Conservation (phyloP, 1,284 basidiomycete genomes). For the Schizophyllum commune region DNA sequence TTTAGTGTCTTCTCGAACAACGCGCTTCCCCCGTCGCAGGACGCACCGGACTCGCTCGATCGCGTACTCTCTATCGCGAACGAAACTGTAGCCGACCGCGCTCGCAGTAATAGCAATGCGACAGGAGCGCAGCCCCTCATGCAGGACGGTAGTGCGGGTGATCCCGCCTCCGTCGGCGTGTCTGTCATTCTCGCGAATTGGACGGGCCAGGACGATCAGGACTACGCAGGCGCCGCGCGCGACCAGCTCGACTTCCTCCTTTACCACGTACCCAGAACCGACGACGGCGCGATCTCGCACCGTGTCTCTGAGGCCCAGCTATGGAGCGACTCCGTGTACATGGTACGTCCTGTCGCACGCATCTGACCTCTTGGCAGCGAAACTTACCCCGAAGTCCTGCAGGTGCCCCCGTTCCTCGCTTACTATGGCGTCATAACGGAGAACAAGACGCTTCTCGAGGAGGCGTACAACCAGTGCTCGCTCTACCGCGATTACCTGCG, state of each 20-base stretch:
- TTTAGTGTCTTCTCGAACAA: slow-evolving; percentile 55
- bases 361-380: neutral
- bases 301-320: slow-evolving; percentile 57
- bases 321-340: slow-evolving; percentile 77
- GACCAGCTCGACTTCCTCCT: slow-evolving; percentile 71
- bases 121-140: slow-evolving; percentile 45
- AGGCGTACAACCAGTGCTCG: slow-evolving; percentile 73
- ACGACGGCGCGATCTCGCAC: slow-evolving; percentile 80
- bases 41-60: slow-evolving; percentile 19
- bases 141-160: slow-evolving; percentile 58
- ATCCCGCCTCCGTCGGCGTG: slow-evolving; percentile 80
- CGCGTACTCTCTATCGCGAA: slow-evolving; percentile 50
- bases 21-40: slow-evolving; percentile 31
- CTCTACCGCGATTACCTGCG: slow-evolving; percentile 64
- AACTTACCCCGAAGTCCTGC: neutral
- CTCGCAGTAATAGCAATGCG: slow-evolving; percentile 29
- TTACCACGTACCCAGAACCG: slow-evolving; percentile 55
- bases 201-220: slow-evolving; percentile 40
- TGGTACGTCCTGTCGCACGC: slow-evolving; percentile 38
- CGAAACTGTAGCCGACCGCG: slow-evolving; percentile 40
- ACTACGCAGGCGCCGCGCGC: slow-evolving; percentile 61
- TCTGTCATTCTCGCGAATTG: slow-evolving; percentile 73
- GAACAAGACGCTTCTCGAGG: slow-evolving; percentile 61
- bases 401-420: slow-evolving; percentile 80
- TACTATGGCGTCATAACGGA: slow-evolving; percentile 72